phyloP scores from a whole-genome alignment of 495 filamentous ascomycete species.

The Bathelium albidoporum region DNA sequence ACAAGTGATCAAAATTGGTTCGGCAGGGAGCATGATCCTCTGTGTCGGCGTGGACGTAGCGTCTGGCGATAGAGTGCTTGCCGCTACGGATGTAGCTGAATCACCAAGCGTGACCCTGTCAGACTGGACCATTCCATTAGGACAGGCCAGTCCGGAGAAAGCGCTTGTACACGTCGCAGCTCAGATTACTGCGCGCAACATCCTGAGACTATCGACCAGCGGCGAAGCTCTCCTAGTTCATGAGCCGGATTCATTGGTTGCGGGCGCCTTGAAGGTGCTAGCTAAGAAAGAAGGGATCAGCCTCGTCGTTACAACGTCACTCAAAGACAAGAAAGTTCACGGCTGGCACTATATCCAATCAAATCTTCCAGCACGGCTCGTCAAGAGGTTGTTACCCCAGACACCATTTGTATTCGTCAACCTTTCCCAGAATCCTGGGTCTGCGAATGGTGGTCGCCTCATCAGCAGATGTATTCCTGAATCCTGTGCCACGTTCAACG shows the following conservation, averaged over 20 bases:
- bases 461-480: not conserved
- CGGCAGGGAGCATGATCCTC: not conserved
- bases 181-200: not conserved
- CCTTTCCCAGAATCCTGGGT: not conserved
- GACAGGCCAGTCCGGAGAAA: not conserved
- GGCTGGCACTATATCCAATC: not conserved
- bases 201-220: not conserved
- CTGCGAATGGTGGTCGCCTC: not conserved
- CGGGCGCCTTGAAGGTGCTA: not conserved
- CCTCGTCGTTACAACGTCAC: not conserved
- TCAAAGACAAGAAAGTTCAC: not conserved
- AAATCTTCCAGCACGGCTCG: not conserved
- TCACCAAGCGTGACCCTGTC: not conserved
- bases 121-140: not conserved
- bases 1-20: not conserved
- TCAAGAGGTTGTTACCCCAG: not conserved
- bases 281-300: not conserved
- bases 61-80: not conserved
- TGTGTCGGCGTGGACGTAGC: not conserved
- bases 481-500: not conserved
- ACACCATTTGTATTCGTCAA: not conserved
- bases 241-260: not conserved
- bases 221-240: not conserved
- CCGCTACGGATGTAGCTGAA: not conserved
- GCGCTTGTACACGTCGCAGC: not conserved